These are phyloP conservation scores for Scheffersomyces lignicola DNA, from an alignment of 1,139 yeast genomes.

Conservation along the genomic window DNA sequence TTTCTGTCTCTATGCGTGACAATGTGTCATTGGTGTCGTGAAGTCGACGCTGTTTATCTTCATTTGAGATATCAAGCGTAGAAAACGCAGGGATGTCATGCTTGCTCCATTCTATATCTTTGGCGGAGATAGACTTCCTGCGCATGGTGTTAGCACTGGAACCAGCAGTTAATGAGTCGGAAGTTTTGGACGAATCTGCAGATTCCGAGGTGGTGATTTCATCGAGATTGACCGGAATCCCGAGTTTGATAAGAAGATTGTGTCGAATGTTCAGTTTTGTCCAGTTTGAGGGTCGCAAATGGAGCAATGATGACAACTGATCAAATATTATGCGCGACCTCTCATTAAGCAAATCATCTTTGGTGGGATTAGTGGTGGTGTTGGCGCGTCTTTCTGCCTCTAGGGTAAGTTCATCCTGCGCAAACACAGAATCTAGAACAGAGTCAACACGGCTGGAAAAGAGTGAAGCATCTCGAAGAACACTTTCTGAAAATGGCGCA, in stretches of 20 bases:
- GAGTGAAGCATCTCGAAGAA: background rate
- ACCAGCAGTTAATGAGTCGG: background rate
- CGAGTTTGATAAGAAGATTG: slow-evolving; percentile 53
- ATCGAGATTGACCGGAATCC: slow-evolving; percentile 61
- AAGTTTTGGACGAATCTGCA: background rate
- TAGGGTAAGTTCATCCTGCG: background rate
- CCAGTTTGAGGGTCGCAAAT: slow-evolving; percentile 58
- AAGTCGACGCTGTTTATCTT: slow-evolving; percentile 20
- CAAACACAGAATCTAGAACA: background rate
- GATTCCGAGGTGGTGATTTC: slow-evolving; percentile 26
- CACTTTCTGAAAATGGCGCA: slow-evolving; percentile 1
- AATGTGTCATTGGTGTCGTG: slow-evolving; percentile 25
- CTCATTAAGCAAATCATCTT: slow-evolving; percentile 22
- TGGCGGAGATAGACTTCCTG: slow-evolving; percentile 24
- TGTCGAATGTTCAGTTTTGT: slow-evolving; percentile 56
- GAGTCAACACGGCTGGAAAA: background rate
- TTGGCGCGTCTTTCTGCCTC: background rate
- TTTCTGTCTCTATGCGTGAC: slow-evolving; percentile 36
- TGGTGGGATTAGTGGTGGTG: background rate
- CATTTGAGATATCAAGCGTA: slow-evolving; percentile 20
- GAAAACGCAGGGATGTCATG: slow-evolving; percentile 28
- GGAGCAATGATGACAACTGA: slow-evolving; percentile 41
- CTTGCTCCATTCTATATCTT: slow-evolving; percentile 34
- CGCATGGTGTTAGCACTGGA: slow-evolving; percentile 8
- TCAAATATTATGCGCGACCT: slow-evolving; percentile 29